A percentile compares a stretch with the other conserved stretches of the same genome.
Conservation (phyloP, 2,329 filamentous ascomycete genomes). For the Curvularia sp. region DNA sequence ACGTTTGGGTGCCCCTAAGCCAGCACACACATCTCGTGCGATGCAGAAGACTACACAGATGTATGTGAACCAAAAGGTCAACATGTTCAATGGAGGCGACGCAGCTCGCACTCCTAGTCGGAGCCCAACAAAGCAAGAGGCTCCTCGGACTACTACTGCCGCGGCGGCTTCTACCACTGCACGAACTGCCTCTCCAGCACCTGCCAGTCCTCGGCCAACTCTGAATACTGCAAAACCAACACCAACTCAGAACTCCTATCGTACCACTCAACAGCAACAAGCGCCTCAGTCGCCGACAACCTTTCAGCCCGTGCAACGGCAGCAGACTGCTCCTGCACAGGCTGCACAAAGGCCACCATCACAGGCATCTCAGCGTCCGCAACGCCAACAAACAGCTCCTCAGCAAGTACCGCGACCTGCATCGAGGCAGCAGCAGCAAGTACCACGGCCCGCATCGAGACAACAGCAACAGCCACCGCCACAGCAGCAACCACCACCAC, state of each 20-base stretch:
- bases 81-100: constrained; percentile 68
- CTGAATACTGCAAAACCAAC: constrained; percentile 48
- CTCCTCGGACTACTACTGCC: constrained; percentile 53
- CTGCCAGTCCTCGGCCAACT: constrained; percentile 67
- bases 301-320: constrained; percentile 10
- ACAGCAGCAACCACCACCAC: constrained; percentile 2
- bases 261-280: constrained; percentile 22
- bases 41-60: constrained; percentile 96
- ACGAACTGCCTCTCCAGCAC: constrained; percentile 65
- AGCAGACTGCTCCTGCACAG: constrained; percentile 8
- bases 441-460: constrained; percentile 11
- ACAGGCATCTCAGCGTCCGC: constrained; percentile 11
- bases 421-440: constrained; percentile 7
- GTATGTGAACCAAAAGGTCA: constrained; percentile 82
- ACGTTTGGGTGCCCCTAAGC: constrained; percentile 84
- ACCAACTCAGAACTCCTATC: constrained; percentile 24
- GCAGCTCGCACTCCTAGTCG: constrained; percentile 65
- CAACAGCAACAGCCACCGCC: constrained; percentile 4
- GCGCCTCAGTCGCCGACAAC: constrained; percentile 17
- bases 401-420: constrained; percentile 2
- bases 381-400: constrained; percentile 10
- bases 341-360: constrained; percentile 13
- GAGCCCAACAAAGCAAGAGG: constrained; percentile 54
- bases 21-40: constrained; percentile 88
- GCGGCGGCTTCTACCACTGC: background rate